Percentiles rank a stretch among this genome's conserved stretches.
These are phyloP conservation scores for Pythium rishiriense DNA, from an alignment of 352 stramenopile genomes.

Conservation along the genomic window DNA sequence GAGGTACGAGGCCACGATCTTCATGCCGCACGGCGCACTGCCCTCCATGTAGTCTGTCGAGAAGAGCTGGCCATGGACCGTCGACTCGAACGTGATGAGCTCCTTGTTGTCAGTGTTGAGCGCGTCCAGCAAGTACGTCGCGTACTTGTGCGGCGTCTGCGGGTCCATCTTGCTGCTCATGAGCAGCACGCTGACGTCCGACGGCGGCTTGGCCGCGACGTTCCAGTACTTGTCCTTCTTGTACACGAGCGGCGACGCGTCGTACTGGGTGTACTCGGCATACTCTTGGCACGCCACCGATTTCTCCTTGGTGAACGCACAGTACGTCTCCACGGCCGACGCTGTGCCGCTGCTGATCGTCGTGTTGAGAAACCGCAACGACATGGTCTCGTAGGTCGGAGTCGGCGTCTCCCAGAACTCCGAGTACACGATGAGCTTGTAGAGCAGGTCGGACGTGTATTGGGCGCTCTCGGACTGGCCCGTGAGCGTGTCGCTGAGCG, in stretches of 20 bases:
- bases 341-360: constrained; percentile 26
- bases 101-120: constrained; percentile 33
- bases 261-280: constrained; percentile 19
- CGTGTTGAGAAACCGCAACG: constrained; percentile 27
- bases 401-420: constrained; percentile 33
- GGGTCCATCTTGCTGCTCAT: constrained; percentile 41
- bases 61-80: constrained; percentile 31
- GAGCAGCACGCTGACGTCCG: constrained; percentile 34
- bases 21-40: constrained; percentile 31
- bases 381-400: constrained; percentile 20
- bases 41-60: constrained; percentile 15
- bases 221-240: constrained; percentile 35
- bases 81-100: constrained; percentile 43
- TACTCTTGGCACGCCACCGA: constrained; percentile 40
- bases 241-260: constrained; percentile 24
- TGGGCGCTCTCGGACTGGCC: constrained; percentile 7
- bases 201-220: constrained; percentile 31
- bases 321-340: constrained; percentile 40
- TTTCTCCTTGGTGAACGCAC: constrained; percentile 46
- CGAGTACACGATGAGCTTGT: constrained; percentile 35
- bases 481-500: constrained; percentile 21
- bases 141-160: constrained; percentile 41
- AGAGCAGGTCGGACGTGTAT: constrained; percentile 33
- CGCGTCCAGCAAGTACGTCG: constrained; percentile 28
- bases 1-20: constrained; percentile 38